Percentiles rank a stretch among this genome's conserved stretches.
These are phyloP conservation scores for Dichotomopilus funicola DNA, from an alignment of 2,329 filamentous ascomycete species.

Conservation along the genomic window DNA sequence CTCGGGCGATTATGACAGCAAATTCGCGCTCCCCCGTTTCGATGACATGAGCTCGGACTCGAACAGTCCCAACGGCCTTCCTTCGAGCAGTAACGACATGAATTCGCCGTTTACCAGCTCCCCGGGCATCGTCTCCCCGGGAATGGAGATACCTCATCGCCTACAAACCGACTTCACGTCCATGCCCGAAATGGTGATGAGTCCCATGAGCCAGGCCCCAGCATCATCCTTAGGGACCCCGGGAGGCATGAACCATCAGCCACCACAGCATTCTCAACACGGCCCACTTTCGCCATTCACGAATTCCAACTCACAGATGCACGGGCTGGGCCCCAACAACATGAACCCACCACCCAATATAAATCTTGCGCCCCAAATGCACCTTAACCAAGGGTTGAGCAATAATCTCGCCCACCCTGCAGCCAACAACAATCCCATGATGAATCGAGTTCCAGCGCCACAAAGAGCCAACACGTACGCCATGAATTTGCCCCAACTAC, in stretches of 20 bases:
- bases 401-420: conserved; percentile 11
- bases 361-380: conserved; percentile 28
- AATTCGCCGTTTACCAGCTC: conserved; percentile 47
- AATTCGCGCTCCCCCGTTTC: conserved; percentile 37
- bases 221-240: conserved; percentile 21
- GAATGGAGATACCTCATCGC: conserved; percentile 42
- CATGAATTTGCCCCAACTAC: conserved; percentile 34
- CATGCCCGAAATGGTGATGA: conserved; percentile 51
- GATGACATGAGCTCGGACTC: conserved; percentile 36
- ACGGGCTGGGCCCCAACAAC: conserved; percentile 28
- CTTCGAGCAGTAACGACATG: conserved; percentile 36
- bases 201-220: conserved; percentile 36
- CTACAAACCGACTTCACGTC: conserved; percentile 39
- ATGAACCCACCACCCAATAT: conserved; percentile 30
- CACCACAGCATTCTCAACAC: conserved; percentile 25
- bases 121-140: conserved; percentile 47
- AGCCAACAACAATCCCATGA: conserved; percentile 23
- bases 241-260: conserved; percentile 21
- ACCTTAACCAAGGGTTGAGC: conserved; percentile 24
- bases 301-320: conserved; percentile 30
- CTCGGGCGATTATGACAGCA: conserved; percentile 44
- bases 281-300: conserved; percentile 30
- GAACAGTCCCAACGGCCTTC: conserved; percentile 29
- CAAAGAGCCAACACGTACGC: conserved; percentile 37
- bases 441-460: conserved; percentile 30